Conservation (phyloP, 2,329 filamentous ascomycete species). For the Fusarium decemcellulare region DNA sequence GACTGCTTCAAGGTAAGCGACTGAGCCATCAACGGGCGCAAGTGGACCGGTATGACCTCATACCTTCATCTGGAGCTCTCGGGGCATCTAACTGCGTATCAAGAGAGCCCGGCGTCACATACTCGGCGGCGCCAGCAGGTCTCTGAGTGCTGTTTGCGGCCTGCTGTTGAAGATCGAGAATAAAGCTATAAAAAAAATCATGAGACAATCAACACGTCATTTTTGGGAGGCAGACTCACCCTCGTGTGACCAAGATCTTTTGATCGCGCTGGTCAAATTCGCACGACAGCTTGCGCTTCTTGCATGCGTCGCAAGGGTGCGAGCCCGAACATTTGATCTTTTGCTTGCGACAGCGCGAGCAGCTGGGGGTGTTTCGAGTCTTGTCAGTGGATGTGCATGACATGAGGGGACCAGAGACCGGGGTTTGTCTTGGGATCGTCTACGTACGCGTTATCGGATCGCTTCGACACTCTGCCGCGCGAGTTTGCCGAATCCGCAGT, state of each 20-base stretch:
- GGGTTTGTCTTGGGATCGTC: background rate
- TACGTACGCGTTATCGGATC: slow-evolving; percentile 45
- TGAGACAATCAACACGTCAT: background rate
- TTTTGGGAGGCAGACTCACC: slow-evolving; percentile 49
- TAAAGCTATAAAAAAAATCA: slow-evolving; percentile 45
- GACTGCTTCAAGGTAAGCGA: background rate
- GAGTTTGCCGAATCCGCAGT: slow-evolving; percentile 26
- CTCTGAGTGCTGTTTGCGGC: slow-evolving; percentile 29
- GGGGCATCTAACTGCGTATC: slow-evolving; percentile 38
- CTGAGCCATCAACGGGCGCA: background rate
- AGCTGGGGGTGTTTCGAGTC: slow-evolving; percentile 25
- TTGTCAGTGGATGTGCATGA: slow-evolving; percentile 7
- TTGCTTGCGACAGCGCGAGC: slow-evolving; percentile 50
- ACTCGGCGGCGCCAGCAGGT: slow-evolving; percentile 27
- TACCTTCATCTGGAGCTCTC: slow-evolving; percentile 36
- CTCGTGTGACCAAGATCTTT: slow-evolving; percentile 63
- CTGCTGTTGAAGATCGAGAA: slow-evolving; percentile 54
- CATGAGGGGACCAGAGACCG: background rate
- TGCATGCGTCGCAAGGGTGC: slow-evolving; percentile 51
- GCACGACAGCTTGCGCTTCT: slow-evolving; percentile 50
- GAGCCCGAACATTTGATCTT: slow-evolving; percentile 54
- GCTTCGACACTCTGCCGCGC: slow-evolving; percentile 40
- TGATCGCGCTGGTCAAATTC: slow-evolving; percentile 59
- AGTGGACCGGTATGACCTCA: background rate
- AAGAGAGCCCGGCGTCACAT: slow-evolving; percentile 42